Evolutionary conservation across 2,329 filamentous ascomycete genomes (phyloP), one percentile per base, ranked within the genome.

Genomic region (Fusarium caatingaense): DNA sequence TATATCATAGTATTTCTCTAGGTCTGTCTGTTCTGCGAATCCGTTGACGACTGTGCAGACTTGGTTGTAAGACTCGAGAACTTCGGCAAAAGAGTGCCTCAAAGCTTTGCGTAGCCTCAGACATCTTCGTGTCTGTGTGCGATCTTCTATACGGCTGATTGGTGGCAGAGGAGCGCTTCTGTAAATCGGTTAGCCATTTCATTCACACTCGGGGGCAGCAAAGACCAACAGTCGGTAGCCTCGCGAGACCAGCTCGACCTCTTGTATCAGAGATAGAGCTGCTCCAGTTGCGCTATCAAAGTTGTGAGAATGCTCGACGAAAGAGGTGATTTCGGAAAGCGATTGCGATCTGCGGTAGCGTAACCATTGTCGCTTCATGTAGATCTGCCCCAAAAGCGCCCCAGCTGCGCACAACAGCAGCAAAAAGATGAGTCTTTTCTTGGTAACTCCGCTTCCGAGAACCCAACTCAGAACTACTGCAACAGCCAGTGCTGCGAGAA

Each of bases 211-310:
- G 2, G 23, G 27, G 44, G 5, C 16, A 25, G 44, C 46, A 18
- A 30, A 47, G 50, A 82, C 90, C 79, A 80, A 93, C 89, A 97
- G 85, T 81, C 93, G 87, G 79, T 97, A 98, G 23, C 94, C 94
- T 72, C 94, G 89, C 30, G 94, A 97, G 27, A 98, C 94, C 32
- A 98, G 86, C 81, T 98, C 94, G n/a, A 98, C 94, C 80, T 98
- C 94, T 78, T 97, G 94, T 67, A 98, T 91, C 64, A 97, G 87
- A 40, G 92, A 89, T 58, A 97, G 84, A 4, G 93, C 92, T 32
- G 93, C 91, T 41, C 90, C 90, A 42, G 88, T 90, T 23, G 91
- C 91, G 42, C 90, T 88, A 79, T 98, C 94, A 73, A 97, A 93
- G 51, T 91, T 89, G 76, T 97, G 93, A 41, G 93, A 90, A 75